Base-by-base conservation (phyloP, 176 grass and related monocot genomes). In the Musa troglodytarum region DNA sequence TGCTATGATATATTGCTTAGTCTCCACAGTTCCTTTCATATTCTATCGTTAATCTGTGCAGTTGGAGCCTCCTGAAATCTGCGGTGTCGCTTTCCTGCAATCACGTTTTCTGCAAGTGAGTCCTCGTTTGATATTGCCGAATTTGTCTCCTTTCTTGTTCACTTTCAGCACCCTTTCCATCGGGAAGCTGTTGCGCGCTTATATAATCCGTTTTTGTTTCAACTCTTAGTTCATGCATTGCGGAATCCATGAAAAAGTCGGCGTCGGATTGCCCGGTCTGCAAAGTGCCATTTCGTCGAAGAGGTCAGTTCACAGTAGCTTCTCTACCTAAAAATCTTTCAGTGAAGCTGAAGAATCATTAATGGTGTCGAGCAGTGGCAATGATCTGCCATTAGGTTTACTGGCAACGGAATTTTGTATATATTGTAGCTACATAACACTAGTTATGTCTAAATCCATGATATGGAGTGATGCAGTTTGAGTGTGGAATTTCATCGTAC, bases 91-190 rank as follows among this genome's bases (percentile, higher is more conserved):
- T 91, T 82, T 53, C 82, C 74, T 98, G 94, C 82, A 98, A 93
- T 9, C 94, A 98, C 68, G 63, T 87, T 55, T 93, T 93, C 86
- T 93, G 94, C 94, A 87, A 86, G 94, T 98, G 79, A 89, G 90
- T 34, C 11, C 25, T 54, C 16, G 28, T 13, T 52, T 5, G 14
- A n/a, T 29, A 22, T 74, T 15, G 53, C 16, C 57, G 2, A 52
- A 29, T 2, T 29, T 29, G 28, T 43, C 34, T 43, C 4, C 34
- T 5, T 43, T 43, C 34, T 11, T 25, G 61, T 1, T 49, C 2
- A 11, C 2, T 73, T 15, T 28, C 2, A 29, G 26, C 10, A 3
- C 15, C 22, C 16, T 16, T 19, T 43, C 50, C 29, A 3, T 2
- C 29, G 2, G 54, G 4, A n/a, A 23, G 10, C 2, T 75, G 2